A percentile compares a stretch with the other conserved stretches of the same genome.
Evolutionary conservation across 371 early-diverging fungal genomes (phyloP).

Genomic region (Zychaea mexicana): DNA sequence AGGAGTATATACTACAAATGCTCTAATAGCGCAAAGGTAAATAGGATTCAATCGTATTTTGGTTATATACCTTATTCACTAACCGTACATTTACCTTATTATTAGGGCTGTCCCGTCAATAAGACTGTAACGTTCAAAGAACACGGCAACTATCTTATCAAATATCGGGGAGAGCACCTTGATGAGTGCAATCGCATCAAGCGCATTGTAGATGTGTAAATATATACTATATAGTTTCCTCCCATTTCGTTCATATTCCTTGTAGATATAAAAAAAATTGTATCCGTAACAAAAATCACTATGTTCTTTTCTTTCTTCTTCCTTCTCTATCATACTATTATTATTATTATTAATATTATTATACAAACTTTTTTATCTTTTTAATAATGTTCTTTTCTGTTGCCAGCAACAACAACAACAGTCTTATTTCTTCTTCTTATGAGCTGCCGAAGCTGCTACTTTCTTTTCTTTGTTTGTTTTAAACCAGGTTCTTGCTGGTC

Average conservation of each 20-base stretch:
- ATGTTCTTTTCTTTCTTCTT: no score
- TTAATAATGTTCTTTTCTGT: neutral
- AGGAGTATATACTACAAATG: slow-evolving; percentile 65
- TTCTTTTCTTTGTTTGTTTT: slow-evolving; percentile 70
- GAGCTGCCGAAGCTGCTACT: slow-evolving; percentile 21
- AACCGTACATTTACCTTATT: slow-evolving; percentile 7
- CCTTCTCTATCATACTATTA: neutral
- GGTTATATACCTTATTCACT: no score
- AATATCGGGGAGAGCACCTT: slow-evolving; percentile 58
- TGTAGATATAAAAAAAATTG: neutral
- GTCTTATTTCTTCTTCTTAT: neutral
- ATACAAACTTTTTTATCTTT: neutral
- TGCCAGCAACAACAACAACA: no score
- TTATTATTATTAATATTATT: neutral
- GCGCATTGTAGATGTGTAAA: slow-evolving; percentile 31
- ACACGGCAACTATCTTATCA: slow-evolving; percentile 53
- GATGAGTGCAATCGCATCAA: slow-evolving; percentile 45
- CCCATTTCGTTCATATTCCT: no score
- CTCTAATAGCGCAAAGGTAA: slow-evolving; percentile 46
- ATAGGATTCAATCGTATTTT: no score
- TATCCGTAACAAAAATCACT: neutral
- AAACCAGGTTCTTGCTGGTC: slow-evolving; percentile 97
- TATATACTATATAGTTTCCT: no score
- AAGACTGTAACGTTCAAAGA: slow-evolving; percentile 60
- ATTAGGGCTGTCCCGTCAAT: slow-evolving; percentile 48